Evolutionary conservation across 2,329 filamentous ascomycete genomes (phyloP).

Genomic region (Nannizziopsis barbatae): DNA sequence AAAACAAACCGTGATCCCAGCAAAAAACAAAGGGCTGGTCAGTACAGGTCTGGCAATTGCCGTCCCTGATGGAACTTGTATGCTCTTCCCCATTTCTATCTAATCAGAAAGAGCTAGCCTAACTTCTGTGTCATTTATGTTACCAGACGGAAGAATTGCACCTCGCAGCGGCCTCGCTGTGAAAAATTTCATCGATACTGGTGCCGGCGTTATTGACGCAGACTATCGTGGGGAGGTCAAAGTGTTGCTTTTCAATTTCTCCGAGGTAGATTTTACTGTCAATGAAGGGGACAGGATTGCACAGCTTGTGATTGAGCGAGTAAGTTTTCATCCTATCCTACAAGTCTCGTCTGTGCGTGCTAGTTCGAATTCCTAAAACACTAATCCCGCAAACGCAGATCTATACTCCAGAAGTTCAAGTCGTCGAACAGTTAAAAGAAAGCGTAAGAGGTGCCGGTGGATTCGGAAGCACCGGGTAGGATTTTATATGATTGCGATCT

Average conservation of each 20-base stretch:
- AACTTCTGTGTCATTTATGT: neutral
- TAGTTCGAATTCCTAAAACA: too few species aligned
- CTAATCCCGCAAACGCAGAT: conserved; percentile 42
- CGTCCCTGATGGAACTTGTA: conserved; percentile 81
- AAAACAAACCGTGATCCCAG: conserved; percentile 62
- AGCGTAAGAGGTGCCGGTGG: conserved; percentile 84
- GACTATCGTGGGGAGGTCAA: conserved; percentile 93
- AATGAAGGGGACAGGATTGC: conserved; percentile 83
- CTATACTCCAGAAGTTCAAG: conserved; percentile 81
- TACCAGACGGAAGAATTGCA: conserved; percentile 73
- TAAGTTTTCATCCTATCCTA: conserved; percentile 25
- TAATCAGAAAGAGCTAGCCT: neutral
- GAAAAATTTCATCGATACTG: conserved; percentile 93
- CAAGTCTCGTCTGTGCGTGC: neutral
- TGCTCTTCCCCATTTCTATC: conserved; percentile 25
- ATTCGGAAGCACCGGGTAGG: conserved; percentile 70
- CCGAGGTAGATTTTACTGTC: conserved; percentile 66
- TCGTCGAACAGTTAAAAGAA: conserved; percentile 77
- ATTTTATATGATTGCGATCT: neutral
- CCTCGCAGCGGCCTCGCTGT: conserved; percentile 81
- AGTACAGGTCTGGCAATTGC: conserved; percentile 87
- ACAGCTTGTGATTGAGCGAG: conserved; percentile 82
- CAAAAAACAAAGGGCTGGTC: conserved; percentile 72
- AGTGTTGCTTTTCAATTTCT: conserved; percentile 88
- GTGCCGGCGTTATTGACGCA: conserved; percentile 92